phyloP scores from a whole-genome alignment of 75 land plant species.

The Cryptomeria japonica region DNA sequence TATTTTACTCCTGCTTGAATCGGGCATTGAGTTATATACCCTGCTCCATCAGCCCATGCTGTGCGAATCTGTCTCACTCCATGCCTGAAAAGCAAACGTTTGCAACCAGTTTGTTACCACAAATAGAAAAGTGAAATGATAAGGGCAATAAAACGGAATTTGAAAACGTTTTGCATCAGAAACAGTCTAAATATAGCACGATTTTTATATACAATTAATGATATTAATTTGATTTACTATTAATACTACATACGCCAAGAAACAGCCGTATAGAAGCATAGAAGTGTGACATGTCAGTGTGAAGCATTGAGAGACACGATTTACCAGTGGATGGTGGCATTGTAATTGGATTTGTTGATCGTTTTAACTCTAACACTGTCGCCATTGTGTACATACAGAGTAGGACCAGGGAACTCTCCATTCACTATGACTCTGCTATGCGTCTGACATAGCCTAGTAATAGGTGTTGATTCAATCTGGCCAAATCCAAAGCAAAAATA shows the following conservation, averaged over 20 bases:
- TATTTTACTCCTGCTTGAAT: constrained; percentile 18
- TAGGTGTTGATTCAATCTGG: background rate
- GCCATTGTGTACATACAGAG: constrained; percentile 16
- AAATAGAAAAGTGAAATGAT: too few species aligned
- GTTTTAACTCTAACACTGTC: constrained; percentile 7
- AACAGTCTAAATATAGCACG: too few species aligned
- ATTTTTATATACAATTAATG: too few species aligned
- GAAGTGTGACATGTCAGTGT: background rate
- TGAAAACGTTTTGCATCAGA: too few species aligned
- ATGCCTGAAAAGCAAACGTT: background rate
- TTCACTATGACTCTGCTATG: constrained; percentile 12
- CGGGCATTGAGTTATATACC: constrained; percentile 45
- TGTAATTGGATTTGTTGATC: background rate
- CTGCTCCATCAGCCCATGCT: constrained; percentile 23
- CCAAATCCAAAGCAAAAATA: background rate
- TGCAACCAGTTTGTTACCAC: constrained; percentile 13
- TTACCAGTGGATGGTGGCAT: constrained; percentile 15
- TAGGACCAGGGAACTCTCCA: constrained; percentile 20
- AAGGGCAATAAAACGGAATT: too few species aligned
- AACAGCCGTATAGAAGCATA: background rate
- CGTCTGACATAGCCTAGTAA: background rate
- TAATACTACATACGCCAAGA: too few species aligned
- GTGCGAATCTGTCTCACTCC: background rate
- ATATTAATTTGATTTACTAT: too few species aligned
- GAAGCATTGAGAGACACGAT: too few species aligned